These are phyloP conservation scores for Ophiostoma fasciatum DNA, from an alignment of 2,329 filamentous ascomycete species.

Conservation along the genomic window DNA sequence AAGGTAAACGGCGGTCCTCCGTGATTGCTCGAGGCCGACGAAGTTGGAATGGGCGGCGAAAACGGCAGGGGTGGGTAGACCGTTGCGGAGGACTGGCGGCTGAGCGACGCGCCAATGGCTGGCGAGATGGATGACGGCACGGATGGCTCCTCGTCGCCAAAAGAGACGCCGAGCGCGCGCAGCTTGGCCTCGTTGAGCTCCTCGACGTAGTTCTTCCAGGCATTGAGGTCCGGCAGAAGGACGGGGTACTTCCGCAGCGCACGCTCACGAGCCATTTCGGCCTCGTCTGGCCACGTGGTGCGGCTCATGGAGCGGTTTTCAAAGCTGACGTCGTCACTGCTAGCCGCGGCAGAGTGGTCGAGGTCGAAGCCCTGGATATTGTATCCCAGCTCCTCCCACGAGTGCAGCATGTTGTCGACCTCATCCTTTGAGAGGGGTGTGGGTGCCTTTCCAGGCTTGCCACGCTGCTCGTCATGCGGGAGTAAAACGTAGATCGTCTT, in stretches of 20 bases:
- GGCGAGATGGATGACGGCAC: constrained; percentile 50
- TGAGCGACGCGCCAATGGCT: constrained; percentile 39
- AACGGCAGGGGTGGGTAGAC: constrained; percentile 65
- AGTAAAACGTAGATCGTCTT: constrained; percentile 60
- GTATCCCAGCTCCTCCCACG: constrained; percentile 57
- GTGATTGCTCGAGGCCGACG: constrained; percentile 61
- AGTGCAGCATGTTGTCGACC: constrained; percentile 44
- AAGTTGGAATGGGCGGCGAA: constrained; percentile 69
- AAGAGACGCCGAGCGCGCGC: constrained; percentile 73
- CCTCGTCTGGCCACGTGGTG: constrained; percentile 49
- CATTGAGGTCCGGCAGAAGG: constrained; percentile 53
- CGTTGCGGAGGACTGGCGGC: constrained; percentile 50
- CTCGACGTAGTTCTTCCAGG: constrained; percentile 63
- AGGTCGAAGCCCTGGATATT: constrained; percentile 54
- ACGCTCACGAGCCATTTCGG: constrained; percentile 43
- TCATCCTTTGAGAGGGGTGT: constrained; percentile 40
- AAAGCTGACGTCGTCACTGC: constrained; percentile 17
- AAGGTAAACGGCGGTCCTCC: constrained; percentile 41
- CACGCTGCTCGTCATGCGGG: constrained; percentile 52
- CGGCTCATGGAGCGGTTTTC: constrained; percentile 46
- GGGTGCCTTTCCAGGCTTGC: constrained; percentile 37
- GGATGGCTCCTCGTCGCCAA: constrained; percentile 58
- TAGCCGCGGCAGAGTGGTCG: constrained; percentile 25
- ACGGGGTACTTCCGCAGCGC: constrained; percentile 41
- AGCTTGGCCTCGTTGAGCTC: constrained; percentile 83